phyloP scores from a whole-genome alignment of 2,329 filamentous ascomycete genomes.

The Xylariaceae sp. region DNA sequence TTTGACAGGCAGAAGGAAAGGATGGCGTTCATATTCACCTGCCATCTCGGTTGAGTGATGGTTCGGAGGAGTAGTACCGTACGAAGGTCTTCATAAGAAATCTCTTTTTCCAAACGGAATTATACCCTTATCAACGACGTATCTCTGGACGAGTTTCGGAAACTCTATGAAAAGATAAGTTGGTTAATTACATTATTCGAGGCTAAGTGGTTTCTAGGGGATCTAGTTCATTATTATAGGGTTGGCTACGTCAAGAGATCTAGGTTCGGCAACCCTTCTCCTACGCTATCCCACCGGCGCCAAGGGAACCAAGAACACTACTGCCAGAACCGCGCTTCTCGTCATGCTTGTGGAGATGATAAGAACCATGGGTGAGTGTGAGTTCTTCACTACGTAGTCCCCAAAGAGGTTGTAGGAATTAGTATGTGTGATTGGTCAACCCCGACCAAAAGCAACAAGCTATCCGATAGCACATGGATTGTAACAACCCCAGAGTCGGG shows the following conservation, averaged over 20 bases:
- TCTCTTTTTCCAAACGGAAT: background rate
- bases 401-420: background rate
- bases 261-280: slow-evolving; percentile 5
- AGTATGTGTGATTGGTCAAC: slow-evolving; percentile 12
- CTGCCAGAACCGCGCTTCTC: slow-evolving; percentile 11
- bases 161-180: background rate
- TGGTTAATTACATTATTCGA: background rate
- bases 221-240: slow-evolving; percentile 12
- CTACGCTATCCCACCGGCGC: slow-evolving; percentile 12
- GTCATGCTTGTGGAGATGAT: slow-evolving; percentile 12
- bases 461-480: slow-evolving; percentile 8
- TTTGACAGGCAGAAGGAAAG: slow-evolving; percentile 62
- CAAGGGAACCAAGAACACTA: slow-evolving; percentile 26
- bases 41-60: slow-evolving; percentile 41
- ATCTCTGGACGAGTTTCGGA: background rate
- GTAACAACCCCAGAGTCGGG: slow-evolving; percentile 25
- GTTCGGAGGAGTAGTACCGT: slow-evolving; percentile 10
- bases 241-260: slow-evolving; percentile 1
- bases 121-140: slow-evolving; percentile 3
- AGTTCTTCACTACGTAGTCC: background rate
- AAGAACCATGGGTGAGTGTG: slow-evolving; percentile 3
- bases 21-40: slow-evolving; percentile 55
- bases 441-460: background rate
- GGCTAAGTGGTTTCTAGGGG: slow-evolving; percentile 5
- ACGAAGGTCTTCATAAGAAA: slow-evolving; percentile 20